Base-by-base conservation (phyloP, 2,329 filamentous ascomycete genomes). In the Tolypocladium guangdongense region DNA sequence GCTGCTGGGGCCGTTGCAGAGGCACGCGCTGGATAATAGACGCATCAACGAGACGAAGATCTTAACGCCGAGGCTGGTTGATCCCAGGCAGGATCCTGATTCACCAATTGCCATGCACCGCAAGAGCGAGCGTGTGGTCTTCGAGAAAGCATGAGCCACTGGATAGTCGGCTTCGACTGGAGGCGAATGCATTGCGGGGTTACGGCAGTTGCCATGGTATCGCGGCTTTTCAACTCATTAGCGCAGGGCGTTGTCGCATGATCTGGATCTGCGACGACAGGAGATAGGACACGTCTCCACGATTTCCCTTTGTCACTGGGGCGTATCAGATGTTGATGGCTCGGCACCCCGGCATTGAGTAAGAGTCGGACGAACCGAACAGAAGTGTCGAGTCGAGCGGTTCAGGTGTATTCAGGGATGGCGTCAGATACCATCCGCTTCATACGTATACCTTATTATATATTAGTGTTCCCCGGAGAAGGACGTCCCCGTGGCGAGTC, bases 1-100 rank as follows among this genome's bases (percentile, higher is more conserved):
- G 61, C 68, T 85, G 57, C 68, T 86, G 20, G 74, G 77, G n/a
- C 80, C 81, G 14, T 66, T 82, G 39, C 71, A 76, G 67, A 56
- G 52, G 47, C 53, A 52, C 36, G 49, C 52, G 10, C 41, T 51
- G 7, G 55, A 57, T 14, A 52, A 48, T 12, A 49, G 24, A 33
- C 62, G 66, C 1, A 56, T 70, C 7, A 60, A 60, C 14, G 68
- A 67, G 61, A 72, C 67, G 14, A 71, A 71, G 62, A 68, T 65
- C 36, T 64, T 71, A 11, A 78, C 73, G 48, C 77, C 78, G 7
- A 76, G 68, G 1, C 58, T 78, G 49, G 69, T 82, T 4, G 69
- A 68, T 49, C 67, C 68, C 12, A 59, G 68, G 35, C 58, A 65
- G 16, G 58, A 63, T 27, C 56, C 52, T 10, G 52, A 66, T 37